Percentiles rank a stretch among this genome's conserved stretches.
Conservation (phyloP, 1,284 basidiomycete genomes). For the Cryptococcus maquisensis region DNA sequence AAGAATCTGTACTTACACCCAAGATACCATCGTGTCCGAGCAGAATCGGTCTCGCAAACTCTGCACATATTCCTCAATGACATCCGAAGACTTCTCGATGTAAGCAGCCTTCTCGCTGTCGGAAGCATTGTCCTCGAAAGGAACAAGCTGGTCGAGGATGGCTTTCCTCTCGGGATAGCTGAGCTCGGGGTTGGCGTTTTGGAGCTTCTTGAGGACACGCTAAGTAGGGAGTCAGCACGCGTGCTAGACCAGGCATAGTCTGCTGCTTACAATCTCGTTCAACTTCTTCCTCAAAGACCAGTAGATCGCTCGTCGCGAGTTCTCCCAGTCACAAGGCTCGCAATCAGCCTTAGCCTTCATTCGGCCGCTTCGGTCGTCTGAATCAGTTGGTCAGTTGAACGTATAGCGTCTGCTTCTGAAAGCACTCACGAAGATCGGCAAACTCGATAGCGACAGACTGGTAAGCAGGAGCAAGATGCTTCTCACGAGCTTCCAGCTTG, state of each 20-base stretch:
- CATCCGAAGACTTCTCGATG: slow-evolving; percentile 43
- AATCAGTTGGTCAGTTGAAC: slow-evolving; percentile 3
- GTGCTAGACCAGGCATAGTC: neutral
- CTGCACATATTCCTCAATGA: slow-evolving; percentile 37
- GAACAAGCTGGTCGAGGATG: slow-evolving; percentile 38
- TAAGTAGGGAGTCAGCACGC: neutral
- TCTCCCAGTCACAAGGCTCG: slow-evolving; percentile 75
- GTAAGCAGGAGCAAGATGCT: slow-evolving; percentile 80
- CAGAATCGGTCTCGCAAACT: slow-evolving; percentile 40
- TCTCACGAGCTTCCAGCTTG: slow-evolving; percentile 73
- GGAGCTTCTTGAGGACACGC: slow-evolving; percentile 48
- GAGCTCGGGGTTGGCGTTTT: slow-evolving; percentile 46
- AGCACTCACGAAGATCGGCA: slow-evolving; percentile 92
- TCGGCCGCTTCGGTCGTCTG: slow-evolving; percentile 75
- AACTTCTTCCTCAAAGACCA: slow-evolving; percentile 74
- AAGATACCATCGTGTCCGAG: slow-evolving; percentile 37
- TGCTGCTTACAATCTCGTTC: slow-evolving; percentile 45
- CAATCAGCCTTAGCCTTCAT: slow-evolving; percentile 98
- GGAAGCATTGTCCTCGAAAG: slow-evolving; percentile 26
- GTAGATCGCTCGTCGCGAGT: slow-evolving; percentile 90
- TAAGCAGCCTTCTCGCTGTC: slow-evolving; percentile 45
- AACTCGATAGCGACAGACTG: slow-evolving; percentile 91
- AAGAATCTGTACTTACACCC: slow-evolving; percentile 45
- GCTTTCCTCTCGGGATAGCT: slow-evolving; percentile 42
- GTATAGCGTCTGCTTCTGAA: neutral